Evolutionary conservation across 495 filamentous ascomycete genomes (phyloP), one percentile per base, ranked within the genome.

Genomic region (Penicillium robsamsonii): DNA sequence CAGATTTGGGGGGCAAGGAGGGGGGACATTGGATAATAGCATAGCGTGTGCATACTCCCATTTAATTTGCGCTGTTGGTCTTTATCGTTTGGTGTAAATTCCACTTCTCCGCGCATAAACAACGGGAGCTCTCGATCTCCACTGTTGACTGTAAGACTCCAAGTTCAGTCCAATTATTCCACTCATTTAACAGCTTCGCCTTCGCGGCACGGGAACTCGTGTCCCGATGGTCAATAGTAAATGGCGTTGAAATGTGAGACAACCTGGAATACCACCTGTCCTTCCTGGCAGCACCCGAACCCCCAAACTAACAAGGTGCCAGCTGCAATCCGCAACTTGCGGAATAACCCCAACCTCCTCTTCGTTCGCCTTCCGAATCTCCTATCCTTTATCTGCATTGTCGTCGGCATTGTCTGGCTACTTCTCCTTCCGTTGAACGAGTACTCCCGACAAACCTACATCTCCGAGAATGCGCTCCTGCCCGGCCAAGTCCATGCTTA

Each of bases 401-500:
- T 96, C 33, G 82, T 96, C 66, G 94, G 94, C 47, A 84, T 95
- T n/a, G 81, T 82, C 61, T 97, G 92, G 92, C 84, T 98, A 13
- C 84, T 96, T 35, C 80, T 97, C 20, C 85, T 98, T n/a, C 94
- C 94, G 30, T 83, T 97, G 49, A 81, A 98, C 72, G 82, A 91
- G 50, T 96, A 97, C 77, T 96, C 91, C 49, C 86, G 95, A 58
- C 77, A 82, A 44, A 98, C 94, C 11, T 97, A 98, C 73, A 94
- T 98, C 61, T 97, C 92, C 49, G 94, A 98, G 70, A 98, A 98
- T 71, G 94, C 94, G 17, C 85, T 98, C 9, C 79, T 98, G 17
- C 94, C 94, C 1, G 94, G 93, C 15, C 94, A 97, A 66, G 94
- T 97, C 12, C 92, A 97, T 72, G 96, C 95, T 0, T 97, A 98